phyloP scores from a whole-genome alignment of 2,329 filamentous ascomycete genomes.

The Claviceps monticola region DNA sequence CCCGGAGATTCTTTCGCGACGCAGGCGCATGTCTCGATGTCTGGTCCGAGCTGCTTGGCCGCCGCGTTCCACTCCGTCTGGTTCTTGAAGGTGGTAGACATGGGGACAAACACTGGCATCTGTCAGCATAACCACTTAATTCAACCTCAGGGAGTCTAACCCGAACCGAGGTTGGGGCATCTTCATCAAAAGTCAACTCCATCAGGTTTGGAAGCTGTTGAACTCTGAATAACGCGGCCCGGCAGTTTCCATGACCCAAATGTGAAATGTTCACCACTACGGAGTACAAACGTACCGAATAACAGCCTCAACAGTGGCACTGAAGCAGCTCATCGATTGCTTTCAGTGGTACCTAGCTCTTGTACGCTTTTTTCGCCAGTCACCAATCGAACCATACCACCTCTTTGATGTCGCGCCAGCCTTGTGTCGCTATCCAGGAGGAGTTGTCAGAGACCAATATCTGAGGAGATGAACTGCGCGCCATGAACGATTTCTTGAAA shows the following conservation, averaged over 20 bases:
- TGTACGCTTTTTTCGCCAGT: not conserved
- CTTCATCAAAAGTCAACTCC: not conserved
- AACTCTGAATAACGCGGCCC: not conserved
- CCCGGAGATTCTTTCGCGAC: not conserved
- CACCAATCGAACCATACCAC: constrained; percentile 17
- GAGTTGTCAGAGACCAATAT: not conserved
- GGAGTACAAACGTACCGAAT: not conserved
- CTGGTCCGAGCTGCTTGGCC: not conserved
- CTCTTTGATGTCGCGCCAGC: constrained; percentile 14
- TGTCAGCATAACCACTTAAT: not conserved
- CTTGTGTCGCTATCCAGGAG: constrained; percentile 5
- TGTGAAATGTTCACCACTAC: not conserved
- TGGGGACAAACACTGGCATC: not conserved
- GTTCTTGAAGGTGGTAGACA: not conserved
- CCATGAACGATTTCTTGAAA: not conserved
- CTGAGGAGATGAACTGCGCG: too few relatives aligned
- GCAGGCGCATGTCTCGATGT: not conserved
- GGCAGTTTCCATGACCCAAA: not conserved
- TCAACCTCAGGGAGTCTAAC: not conserved
- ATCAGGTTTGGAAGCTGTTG: not conserved
- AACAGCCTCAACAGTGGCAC: not conserved
- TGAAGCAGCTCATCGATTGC: not conserved
- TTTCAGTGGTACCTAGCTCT: not conserved
- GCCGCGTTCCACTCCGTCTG: not conserved
- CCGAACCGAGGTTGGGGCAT: not conserved